These are phyloP conservation scores for Orbilia oligospora DNA, from an alignment of 2,329 filamentous ascomycete species.

Conservation along the genomic window DNA sequence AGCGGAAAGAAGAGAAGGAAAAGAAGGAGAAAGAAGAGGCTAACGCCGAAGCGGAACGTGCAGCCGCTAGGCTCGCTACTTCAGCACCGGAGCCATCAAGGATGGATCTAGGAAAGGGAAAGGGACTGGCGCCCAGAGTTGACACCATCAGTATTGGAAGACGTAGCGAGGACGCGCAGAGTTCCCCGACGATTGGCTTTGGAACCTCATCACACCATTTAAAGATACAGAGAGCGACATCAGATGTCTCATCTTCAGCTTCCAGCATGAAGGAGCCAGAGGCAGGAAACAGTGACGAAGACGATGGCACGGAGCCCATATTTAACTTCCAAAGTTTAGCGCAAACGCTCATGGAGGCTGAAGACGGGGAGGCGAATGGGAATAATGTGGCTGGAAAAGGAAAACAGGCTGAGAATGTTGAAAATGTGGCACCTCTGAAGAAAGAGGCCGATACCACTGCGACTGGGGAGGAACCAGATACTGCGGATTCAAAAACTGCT, in stretches of 20 bases:
- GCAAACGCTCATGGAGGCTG: constrained; percentile 81
- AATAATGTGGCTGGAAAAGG: constrained; percentile 52
- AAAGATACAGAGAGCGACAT: constrained; percentile 57
- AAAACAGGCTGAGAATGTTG: constrained; percentile 67
- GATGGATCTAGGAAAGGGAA: constrained; percentile 52
- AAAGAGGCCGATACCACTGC: not conserved
- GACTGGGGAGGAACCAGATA: constrained; percentile 38
- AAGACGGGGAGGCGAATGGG: constrained; percentile 67
- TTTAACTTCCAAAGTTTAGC: constrained; percentile 93
- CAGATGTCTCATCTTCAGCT: constrained; percentile 55
- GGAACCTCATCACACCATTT: constrained; percentile 37
- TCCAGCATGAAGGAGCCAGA: constrained; percentile 60
- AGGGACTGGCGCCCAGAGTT: constrained; percentile 34
- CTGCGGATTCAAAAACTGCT: constrained; percentile 43
- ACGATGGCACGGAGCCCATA: constrained; percentile 76
- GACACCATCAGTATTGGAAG: constrained; percentile 36
- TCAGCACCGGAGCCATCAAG: constrained; percentile 52
- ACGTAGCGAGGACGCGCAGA: constrained; percentile 49
- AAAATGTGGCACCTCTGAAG: constrained; percentile 29
- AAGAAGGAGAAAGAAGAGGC: constrained; percentile 84
- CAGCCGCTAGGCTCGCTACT: constrained; percentile 48
- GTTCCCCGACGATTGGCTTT: constrained; percentile 47
- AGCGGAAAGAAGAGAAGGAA: constrained; percentile 85
- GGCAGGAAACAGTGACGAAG: constrained; percentile 61
- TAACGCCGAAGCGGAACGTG: constrained; percentile 70